Conservation (phyloP, 495 filamentous ascomycete genomes). For the Terfezia claveryi region DNA sequence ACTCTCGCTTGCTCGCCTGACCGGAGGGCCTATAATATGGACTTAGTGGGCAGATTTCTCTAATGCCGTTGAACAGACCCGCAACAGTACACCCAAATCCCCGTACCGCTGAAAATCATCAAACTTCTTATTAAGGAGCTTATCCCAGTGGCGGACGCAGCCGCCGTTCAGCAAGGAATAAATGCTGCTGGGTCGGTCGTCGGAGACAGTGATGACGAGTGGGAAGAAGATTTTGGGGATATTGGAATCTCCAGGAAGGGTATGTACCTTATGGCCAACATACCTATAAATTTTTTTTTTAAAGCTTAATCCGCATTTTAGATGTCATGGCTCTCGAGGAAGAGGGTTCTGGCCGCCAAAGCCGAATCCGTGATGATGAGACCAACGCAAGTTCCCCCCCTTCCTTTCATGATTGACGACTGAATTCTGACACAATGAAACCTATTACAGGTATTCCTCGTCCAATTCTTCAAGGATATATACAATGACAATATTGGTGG, state of each 20-base stretch:
- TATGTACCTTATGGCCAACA: neutral
- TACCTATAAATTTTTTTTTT: neutral
- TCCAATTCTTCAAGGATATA: constrained; percentile 57
- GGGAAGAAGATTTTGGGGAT: constrained; percentile 73
- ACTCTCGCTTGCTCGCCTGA: neutral
- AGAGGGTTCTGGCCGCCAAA: constrained; percentile 30
- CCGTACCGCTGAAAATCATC: constrained; percentile 78
- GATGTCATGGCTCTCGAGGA: constrained; percentile 63
- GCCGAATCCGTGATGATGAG: constrained; percentile 67
- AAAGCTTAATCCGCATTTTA: constrained; percentile 1
- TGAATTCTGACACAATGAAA: neutral
- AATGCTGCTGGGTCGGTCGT: constrained; percentile 33
- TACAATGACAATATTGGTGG: constrained; percentile 40
- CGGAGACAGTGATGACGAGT: constrained; percentile 49
- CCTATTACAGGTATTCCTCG: constrained; percentile 41
- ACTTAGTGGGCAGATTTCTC: neutral
- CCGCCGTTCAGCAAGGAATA: constrained; percentile 32
- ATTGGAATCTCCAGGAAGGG: constrained; percentile 42
- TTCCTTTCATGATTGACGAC: neutral
- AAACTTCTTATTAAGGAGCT: constrained; percentile 90
- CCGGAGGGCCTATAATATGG: too few species aligned
- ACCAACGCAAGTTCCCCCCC: constrained; percentile 25
- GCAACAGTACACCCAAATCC: constrained; percentile 70
- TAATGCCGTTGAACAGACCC: constrained; percentile 33
- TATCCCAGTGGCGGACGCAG: constrained; percentile 33